A percentile compares a stretch with the other conserved stretches of the same genome.
Evolutionary conservation across 352 stramenopile genomes (phyloP).

Genomic region (Pythium oligandrum): DNA sequence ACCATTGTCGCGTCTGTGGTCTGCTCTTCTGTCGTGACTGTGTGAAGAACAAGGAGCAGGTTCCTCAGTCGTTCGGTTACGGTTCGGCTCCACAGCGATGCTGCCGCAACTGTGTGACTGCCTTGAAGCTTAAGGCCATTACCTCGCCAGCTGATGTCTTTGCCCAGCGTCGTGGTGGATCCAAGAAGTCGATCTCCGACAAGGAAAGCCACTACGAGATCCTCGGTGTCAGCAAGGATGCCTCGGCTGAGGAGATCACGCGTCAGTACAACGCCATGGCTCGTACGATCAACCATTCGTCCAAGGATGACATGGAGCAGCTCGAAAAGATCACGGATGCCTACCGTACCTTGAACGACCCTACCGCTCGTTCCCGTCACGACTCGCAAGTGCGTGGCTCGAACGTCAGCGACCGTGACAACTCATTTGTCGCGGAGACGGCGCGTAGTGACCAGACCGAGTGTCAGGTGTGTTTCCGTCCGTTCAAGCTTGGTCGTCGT

Average conservation of each 20-base stretch:
- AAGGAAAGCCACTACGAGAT: slow-evolving; percentile 65
- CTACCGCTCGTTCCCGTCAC: slow-evolving; percentile 39
- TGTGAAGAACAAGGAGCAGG: slow-evolving; percentile 82
- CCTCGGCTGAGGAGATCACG: slow-evolving; percentile 66
- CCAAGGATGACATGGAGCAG: slow-evolving; percentile 57
- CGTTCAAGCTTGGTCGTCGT: slow-evolving; percentile 78
- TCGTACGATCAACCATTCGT: slow-evolving; percentile 56
- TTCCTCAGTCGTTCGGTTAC: slow-evolving; percentile 79
- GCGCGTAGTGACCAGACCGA: slow-evolving; percentile 82
- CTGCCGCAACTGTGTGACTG: slow-evolving; percentile 78
- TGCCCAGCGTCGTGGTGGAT: slow-evolving; percentile 59
- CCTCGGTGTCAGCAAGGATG: slow-evolving; percentile 61
- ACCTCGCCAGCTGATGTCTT: slow-evolving; percentile 84
- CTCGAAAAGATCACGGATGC: slow-evolving; percentile 78
- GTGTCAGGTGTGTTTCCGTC: slow-evolving; percentile 85
- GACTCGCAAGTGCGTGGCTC: slow-evolving; percentile 67
- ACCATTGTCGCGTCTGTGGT: slow-evolving; percentile 84
- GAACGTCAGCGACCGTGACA: slow-evolving; percentile 26
- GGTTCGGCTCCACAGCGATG: slow-evolving; percentile 66
- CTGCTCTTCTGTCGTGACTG: slow-evolving; percentile 77
- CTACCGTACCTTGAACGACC: slow-evolving; percentile 71
- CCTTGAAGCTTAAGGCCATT: slow-evolving; percentile 83
- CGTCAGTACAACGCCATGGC: slow-evolving; percentile 73
- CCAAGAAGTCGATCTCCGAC: slow-evolving; percentile 33
- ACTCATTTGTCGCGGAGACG: slow-evolving; percentile 65